Conservation (phyloP, 495 filamentous ascomycete genomes). For the Jackrogersella minutella region DNA sequence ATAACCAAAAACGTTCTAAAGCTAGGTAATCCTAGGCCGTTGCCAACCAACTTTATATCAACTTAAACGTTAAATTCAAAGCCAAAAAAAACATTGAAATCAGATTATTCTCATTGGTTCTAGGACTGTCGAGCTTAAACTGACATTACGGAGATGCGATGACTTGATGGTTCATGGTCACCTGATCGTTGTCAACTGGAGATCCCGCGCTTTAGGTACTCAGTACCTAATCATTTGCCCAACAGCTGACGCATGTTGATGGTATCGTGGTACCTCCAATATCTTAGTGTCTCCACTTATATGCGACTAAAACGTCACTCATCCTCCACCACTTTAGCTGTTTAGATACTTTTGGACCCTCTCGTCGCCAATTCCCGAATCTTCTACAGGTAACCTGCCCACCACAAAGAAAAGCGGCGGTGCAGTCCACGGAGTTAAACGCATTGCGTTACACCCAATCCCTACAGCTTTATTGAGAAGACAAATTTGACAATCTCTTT, state of each 20-base stretch:
- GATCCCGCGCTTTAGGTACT: slow-evolving; percentile 5
- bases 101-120: slow-evolving; percentile 30
- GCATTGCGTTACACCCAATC: neutral
- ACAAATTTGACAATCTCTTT: slow-evolving; percentile 18
- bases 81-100: too few relatives aligned
- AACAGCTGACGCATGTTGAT: neutral
- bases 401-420: slow-evolving; percentile 34
- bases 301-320: slow-evolving; percentile 32
- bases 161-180: slow-evolving; percentile 22
- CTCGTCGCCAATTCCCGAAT: slow-evolving; percentile 43
- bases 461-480: neutral
- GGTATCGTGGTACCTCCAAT: neutral
- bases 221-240: slow-evolving; percentile 6
- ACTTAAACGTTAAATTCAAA: too few relatives aligned
- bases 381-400: slow-evolving; percentile 38
- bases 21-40: neutral
- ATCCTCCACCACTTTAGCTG: neutral
- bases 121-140: slow-evolving; percentile 22
- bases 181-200: slow-evolving; percentile 27
- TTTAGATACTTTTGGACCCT: neutral
- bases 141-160: neutral
- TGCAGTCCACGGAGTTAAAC: slow-evolving; percentile 25
- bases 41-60: neutral
- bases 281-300: slow-evolving; percentile 27
- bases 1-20: neutral